Percentiles rank a stretch among this genome's conserved stretches.
phyloP scores from a whole-genome alignment of 2,329 filamentous ascomycete genomes.

The Aspergillus intermedius region DNA sequence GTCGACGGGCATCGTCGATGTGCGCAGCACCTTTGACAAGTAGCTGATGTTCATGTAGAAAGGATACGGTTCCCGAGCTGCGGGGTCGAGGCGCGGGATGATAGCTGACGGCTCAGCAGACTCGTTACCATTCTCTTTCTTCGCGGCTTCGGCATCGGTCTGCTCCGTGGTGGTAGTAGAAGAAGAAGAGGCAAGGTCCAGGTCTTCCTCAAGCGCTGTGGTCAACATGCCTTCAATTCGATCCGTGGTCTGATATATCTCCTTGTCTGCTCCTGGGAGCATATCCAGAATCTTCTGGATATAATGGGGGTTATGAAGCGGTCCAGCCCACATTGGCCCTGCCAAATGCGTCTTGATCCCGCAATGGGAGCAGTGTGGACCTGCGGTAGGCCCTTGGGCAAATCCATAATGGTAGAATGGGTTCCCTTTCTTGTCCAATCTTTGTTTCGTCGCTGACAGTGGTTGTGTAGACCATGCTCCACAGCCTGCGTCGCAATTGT shows the following conservation, averaged over 20 bases:
- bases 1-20: slow-evolving; percentile 70
- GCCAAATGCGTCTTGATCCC: slow-evolving; percentile 78
- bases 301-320: slow-evolving; percentile 77
- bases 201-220: slow-evolving; percentile 73
- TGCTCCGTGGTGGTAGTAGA: slow-evolving; percentile 9
- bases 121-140: slow-evolving; percentile 11
- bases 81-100: slow-evolving; percentile 50
- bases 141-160: slow-evolving; percentile 3
- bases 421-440: slow-evolving; percentile 62
- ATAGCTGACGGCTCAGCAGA: slow-evolving; percentile 22
- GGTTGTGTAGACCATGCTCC: slow-evolving; percentile 84
- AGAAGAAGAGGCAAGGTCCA: slow-evolving; percentile 17
- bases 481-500: slow-evolving; percentile 84
- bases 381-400: slow-evolving; percentile 61
- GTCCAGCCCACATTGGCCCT: slow-evolving; percentile 92
- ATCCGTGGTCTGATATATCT: slow-evolving; percentile 70
- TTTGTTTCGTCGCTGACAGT: slow-evolving; percentile 62
- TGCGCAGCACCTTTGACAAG: slow-evolving; percentile 71
- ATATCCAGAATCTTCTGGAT: slow-evolving; percentile 70
- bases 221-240: slow-evolving; percentile 88
- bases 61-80: slow-evolving; percentile 64
- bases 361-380: slow-evolving; percentile 71
- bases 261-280: slow-evolving; percentile 59
- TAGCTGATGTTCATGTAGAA: slow-evolving; percentile 79
- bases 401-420: slow-evolving; percentile 73